Conservation (phyloP, 371 early-diverging fungal genomes). For the Mucor mucedo region DNA sequence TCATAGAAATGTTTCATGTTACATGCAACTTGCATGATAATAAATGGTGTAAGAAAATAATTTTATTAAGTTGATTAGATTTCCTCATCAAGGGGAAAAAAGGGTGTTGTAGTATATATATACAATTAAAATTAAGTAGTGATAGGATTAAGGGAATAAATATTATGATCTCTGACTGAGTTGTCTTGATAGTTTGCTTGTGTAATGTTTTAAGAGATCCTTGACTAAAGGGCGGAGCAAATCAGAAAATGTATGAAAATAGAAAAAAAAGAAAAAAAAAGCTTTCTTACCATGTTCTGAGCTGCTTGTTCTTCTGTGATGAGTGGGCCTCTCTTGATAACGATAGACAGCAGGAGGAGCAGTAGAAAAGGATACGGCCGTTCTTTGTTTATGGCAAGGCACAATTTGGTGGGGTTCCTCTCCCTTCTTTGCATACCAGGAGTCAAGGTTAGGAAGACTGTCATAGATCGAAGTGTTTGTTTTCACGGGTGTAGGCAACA, state of each 20-base stretch:
- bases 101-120: too few species aligned
- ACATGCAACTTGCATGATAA: not conserved
- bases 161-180: constrained; percentile 13
- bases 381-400: constrained; percentile 17
- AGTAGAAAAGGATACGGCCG: constrained; percentile 37
- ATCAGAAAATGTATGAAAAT: not conserved
- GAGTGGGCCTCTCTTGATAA: constrained; percentile 13
- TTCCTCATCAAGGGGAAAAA: too few species aligned
- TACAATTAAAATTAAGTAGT: too few species aligned
- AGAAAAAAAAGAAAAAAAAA: not conserved
- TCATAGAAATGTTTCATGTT: not conserved
- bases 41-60: too few species aligned
- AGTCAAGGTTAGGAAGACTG: constrained; percentile 36
- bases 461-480: constrained; percentile 37
- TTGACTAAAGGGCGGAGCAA: constrained; percentile 19
- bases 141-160: too few species aligned
- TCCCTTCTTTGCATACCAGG: constrained; percentile 35
- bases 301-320: constrained; percentile 23
- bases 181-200: constrained; percentile 24
- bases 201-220: constrained; percentile 27
- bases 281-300: constrained; percentile 20
- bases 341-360: constrained; percentile 40
- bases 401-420: constrained; percentile 7
- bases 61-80: too few species aligned
- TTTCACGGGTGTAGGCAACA: constrained; percentile 3